Conservation (phyloP, 106 monocot genomes). For the Phalaenopsis equestris region DNA sequence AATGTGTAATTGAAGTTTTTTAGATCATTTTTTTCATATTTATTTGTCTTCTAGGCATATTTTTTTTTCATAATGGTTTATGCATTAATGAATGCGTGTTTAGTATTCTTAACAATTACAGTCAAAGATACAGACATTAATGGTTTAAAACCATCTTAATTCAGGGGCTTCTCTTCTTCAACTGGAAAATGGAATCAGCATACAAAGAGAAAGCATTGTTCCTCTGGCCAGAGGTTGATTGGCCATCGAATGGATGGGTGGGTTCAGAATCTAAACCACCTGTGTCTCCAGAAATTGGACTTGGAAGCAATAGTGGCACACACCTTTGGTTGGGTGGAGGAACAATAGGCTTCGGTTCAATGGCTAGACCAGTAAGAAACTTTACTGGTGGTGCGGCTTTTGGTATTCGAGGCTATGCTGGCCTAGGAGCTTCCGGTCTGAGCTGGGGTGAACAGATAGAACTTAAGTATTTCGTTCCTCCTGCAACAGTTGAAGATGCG, state of each 20-base stretch:
- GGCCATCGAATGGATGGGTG: slow-evolving; percentile 74
- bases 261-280: slow-evolving; percentile 59
- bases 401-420: slow-evolving; percentile 96
- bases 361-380: slow-evolving; percentile 67
- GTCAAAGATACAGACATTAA: neutral
- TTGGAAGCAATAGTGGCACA: slow-evolving; percentile 51
- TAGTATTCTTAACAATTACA: neutral
- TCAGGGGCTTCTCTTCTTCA: slow-evolving; percentile 78
- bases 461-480: slow-evolving; percentile 51
- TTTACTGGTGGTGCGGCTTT: slow-evolving; percentile 83
- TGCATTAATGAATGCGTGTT: neutral
- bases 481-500: slow-evolving; percentile 61
- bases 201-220: slow-evolving; percentile 29
- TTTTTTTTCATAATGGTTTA: neutral
- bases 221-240: slow-evolving; percentile 81
- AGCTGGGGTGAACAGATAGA: slow-evolving; percentile 78
- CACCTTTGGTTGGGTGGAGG: slow-evolving; percentile 66
- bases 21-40: neutral
- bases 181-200: slow-evolving; percentile 31
- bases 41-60: neutral
- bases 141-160: neutral
- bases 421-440: slow-evolving; percentile 75
- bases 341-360: slow-evolving; percentile 34
- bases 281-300: slow-evolving; percentile 56
- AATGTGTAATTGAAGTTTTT: neutral